phyloP scores from a whole-genome alignment of 768 basidiomycete species.

The Mycena galericulata region DNA sequence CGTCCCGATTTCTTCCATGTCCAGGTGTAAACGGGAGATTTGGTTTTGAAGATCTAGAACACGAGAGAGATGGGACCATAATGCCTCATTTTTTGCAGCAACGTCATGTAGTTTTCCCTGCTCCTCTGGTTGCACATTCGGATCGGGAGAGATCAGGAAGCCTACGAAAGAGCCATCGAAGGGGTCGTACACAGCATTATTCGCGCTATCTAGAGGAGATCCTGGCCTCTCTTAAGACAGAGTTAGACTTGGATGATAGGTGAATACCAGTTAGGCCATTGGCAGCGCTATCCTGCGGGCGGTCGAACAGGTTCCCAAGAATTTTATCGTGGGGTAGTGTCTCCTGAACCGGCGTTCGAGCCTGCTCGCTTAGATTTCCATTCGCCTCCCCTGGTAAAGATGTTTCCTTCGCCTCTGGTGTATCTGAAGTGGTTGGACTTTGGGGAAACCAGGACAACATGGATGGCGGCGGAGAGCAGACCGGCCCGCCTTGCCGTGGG shows the following conservation, averaged over 20 bases:
- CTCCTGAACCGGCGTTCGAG: neutral
- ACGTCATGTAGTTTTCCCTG: constrained; percentile 27
- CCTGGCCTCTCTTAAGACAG: constrained; percentile 12
- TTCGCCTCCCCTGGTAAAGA: neutral
- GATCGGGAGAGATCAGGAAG: constrained; percentile 41
- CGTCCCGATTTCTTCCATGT: constrained; percentile 77
- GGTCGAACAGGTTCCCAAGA: constrained; percentile 24
- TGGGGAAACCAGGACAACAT: constrained; percentile 32
- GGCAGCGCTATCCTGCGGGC: neutral
- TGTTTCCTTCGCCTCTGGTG: neutral
- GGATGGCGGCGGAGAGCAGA: too few species aligned
- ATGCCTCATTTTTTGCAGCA: constrained; percentile 55
- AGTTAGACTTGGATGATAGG: constrained; percentile 18
- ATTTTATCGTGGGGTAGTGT: constrained; percentile 28
- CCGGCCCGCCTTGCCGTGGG: too few species aligned
- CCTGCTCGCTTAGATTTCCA: neutral
- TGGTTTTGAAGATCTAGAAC: constrained; percentile 81
- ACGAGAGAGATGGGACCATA: constrained; percentile 76
- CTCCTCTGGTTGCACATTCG: constrained; percentile 29
- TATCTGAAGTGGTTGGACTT: constrained; percentile 16
- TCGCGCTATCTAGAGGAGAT: neutral
- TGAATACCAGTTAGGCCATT: constrained; percentile 20
- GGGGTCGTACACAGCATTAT: constrained; percentile 54
- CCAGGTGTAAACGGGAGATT: constrained; percentile 77
- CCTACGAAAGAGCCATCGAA: constrained; percentile 61